Conservation (phyloP, 352 stramenopile genomes). For the Pythium guiyangense region DNA sequence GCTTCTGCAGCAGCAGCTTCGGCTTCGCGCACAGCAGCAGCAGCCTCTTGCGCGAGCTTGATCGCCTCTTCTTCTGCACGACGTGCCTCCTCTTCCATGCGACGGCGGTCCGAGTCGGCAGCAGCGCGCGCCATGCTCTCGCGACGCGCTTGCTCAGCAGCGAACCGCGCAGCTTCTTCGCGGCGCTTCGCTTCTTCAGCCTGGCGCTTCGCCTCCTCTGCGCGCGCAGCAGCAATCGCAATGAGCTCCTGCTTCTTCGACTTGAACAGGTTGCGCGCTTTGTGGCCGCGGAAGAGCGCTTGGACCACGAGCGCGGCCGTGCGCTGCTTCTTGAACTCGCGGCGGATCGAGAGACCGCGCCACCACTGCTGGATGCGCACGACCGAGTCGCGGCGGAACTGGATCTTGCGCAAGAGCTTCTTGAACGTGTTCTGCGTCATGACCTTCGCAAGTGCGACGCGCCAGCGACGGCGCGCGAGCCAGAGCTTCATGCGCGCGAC, state of each 20-base stretch:
- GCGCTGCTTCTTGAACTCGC: constrained; percentile 82
- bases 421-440: constrained; percentile 54
- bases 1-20: constrained; percentile 70
- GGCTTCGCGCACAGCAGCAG: constrained; percentile 49
- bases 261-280: constrained; percentile 69
- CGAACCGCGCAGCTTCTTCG: constrained; percentile 64
- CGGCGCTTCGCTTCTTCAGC: constrained; percentile 79
- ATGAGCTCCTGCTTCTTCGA: constrained; percentile 85
- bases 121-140: constrained; percentile 52
- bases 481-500: constrained; percentile 65
- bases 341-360: constrained; percentile 64
- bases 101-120: constrained; percentile 52
- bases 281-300: constrained; percentile 76
- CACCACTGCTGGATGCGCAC: constrained; percentile 83
- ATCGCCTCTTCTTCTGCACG: constrained; percentile 62
- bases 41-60: constrained; percentile 47
- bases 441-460: constrained; percentile 63
- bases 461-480: constrained; percentile 68
- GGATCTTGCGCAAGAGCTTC: constrained; percentile 48
- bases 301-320: constrained; percentile 68
- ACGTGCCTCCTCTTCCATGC: constrained; percentile 69
- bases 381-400: constrained; percentile 54
- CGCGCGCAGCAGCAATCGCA: constrained; percentile 63
- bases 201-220: constrained; percentile 64
- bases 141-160: constrained; percentile 48